These are phyloP conservation scores for Pisolithus albus DNA, from an alignment of 768 basidiomycete species.

Conservation along the genomic window DNA sequence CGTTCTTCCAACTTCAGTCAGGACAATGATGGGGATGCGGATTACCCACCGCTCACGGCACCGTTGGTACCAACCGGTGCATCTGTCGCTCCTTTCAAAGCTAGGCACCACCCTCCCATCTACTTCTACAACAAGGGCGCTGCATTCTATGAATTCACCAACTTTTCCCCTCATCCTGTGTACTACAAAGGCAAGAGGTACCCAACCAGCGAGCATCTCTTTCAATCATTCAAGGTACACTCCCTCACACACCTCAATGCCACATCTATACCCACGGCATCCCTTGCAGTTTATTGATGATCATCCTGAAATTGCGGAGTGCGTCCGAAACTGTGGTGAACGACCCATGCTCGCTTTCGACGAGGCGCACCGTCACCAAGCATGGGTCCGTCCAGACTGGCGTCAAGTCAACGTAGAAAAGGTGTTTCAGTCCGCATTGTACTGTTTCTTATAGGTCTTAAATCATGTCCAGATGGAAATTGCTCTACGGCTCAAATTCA, in stretches of 20 bases:
- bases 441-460: not conserved
- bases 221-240: conserved; percentile 64
- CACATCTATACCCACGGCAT: not conserved
- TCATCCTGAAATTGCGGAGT: conserved; percentile 59
- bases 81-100: conserved; percentile 24
- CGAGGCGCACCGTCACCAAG: conserved; percentile 59
- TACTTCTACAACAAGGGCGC: conserved; percentile 60
- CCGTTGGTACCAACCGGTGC: conserved; percentile 22
- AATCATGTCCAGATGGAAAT: conserved; percentile 51
- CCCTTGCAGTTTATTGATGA: conserved; percentile 48
- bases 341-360: conserved; percentile 58
- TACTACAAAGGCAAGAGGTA: conserved; percentile 56
- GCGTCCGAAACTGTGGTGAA: conserved; percentile 58
- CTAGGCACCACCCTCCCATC: conserved; percentile 32
- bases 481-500: conserved; percentile 60
- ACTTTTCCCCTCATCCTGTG: conserved; percentile 64
- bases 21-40: conserved; percentile 6
- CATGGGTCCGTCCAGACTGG: conserved; percentile 61
- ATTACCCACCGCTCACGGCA: conserved; percentile 29
- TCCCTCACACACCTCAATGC: not conserved
- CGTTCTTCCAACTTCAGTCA: conserved; percentile 6
- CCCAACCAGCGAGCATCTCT: conserved; percentile 72
- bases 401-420: conserved; percentile 59
- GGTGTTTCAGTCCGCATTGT: conserved; percentile 29
- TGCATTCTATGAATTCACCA: conserved; percentile 67